A percentile compares a stretch with the other conserved stretches of the same genome.
Conservation (phyloP, 2,329 filamentous ascomycete genomes). For the Chaetomium olivaceum region DNA sequence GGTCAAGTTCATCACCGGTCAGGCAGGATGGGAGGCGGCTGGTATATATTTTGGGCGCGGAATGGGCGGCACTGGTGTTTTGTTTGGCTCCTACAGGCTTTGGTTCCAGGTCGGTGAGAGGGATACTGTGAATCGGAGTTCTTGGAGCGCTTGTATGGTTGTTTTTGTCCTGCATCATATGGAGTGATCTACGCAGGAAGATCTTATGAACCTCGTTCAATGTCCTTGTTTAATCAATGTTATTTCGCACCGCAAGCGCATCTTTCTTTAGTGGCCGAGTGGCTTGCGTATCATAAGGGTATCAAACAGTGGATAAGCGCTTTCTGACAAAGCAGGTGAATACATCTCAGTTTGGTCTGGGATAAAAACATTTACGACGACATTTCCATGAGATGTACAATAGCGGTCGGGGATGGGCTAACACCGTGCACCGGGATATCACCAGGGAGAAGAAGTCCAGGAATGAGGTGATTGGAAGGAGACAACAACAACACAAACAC, state of each 20-base stretch:
- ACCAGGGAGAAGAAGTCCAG: neutral
- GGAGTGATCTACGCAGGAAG: neutral
- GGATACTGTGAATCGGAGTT: conserved; percentile 30
- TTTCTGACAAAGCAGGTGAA: no score
- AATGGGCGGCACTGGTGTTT: conserved; percentile 15
- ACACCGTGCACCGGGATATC: neutral
- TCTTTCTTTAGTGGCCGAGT: neutral
- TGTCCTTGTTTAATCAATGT: neutral
- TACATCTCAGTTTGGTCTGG: neutral
- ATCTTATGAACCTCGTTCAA: neutral
- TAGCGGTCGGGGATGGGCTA: neutral
- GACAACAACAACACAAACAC: neutral
- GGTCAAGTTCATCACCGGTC: conserved; percentile 18
- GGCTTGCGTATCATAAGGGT: neutral
- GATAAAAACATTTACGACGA: neutral
- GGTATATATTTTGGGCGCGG: neutral
- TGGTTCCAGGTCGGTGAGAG: conserved; percentile 31
- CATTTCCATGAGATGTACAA: no score
- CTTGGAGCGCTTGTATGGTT: neutral
- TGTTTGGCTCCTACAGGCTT: conserved; percentile 14
- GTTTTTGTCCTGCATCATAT: neutral
- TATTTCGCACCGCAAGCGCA: neutral
- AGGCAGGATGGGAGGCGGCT: conserved; percentile 9
- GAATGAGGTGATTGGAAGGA: neutral
- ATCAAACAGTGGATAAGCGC: neutral